Base-by-base conservation (phyloP, 139 green algal genomes). In the Microglena sp. region DNA sequence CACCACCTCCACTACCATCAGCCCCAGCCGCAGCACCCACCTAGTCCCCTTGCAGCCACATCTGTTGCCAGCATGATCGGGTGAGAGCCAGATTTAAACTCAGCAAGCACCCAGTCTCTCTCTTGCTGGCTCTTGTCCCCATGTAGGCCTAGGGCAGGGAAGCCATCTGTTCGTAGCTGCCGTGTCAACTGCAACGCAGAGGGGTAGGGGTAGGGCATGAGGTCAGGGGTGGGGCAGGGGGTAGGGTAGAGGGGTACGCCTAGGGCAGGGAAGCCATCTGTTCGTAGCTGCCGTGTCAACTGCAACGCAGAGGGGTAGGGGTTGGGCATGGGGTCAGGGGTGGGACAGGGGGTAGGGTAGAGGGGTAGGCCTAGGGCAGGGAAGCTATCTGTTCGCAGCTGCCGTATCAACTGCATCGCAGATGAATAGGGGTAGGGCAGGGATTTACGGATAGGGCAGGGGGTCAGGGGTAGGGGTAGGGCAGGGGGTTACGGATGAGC, bases 61-160 rank as follows among this genome's bases (percentile, higher is more conserved):
- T 96, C 90, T 26, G 91, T 97, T n/a, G 90, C 92, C 8, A 97
- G 73, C 87, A 98, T 91, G 66, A 98, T 84, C 4, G 87, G 89
- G 62, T 85, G 82, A 43, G 76, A 82, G 24, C 85, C 72, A 18
- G 55, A 72, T 78, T 93, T 95, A 78, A 98, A 98, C 75, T 92
- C 87, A 35, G 79, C 71, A 58, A 95, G 76, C 61, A 75, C 73
- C 90, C 89, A 95, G 63, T 96, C 90, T n/a, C 93, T 76, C 75
- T 97, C 92, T 31, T 87, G 77, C 81, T 98, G 93, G 29, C 68
- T 84, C 79, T 97, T 98, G 80, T 97, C 93, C 28, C 93, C 93
- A 73, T 95, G 90, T 66, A 95, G 87, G 31, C 83, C 86, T 15
- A 95, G 76, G 8, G 89, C 86, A 11, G 87, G 86, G 80, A 83